phyloP scores from a whole-genome alignment of 2,329 filamentous ascomycete genomes.

The Penicillium sp. region DNA sequence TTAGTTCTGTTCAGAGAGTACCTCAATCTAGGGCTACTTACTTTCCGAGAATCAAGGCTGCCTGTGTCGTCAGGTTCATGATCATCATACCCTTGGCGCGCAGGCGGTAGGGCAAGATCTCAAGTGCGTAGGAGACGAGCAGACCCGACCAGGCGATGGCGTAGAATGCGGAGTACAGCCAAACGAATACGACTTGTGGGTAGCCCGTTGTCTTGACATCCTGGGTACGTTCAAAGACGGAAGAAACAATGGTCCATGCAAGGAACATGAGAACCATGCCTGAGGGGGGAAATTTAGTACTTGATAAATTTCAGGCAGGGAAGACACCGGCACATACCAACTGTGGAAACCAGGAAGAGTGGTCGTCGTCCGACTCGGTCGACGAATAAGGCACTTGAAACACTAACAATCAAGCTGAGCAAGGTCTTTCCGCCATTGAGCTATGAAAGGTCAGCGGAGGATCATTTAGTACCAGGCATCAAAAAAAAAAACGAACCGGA shows the following conservation, averaged over 20 bases:
- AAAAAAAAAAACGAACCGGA: conserved; percentile 39
- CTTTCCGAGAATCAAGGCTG: conserved; percentile 61
- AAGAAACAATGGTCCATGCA: conserved; percentile 52
- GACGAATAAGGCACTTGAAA: conserved; percentile 56
- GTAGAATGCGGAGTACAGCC: conserved; percentile 33
- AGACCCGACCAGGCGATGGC: conserved; percentile 31
- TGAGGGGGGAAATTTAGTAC: background rate
- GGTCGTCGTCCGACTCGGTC: conserved; percentile 58
- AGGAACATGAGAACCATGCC: conserved; percentile 48
- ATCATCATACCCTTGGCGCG: conserved; percentile 45
- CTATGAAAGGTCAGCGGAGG: conserved; percentile 31
- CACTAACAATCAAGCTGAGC: conserved; percentile 58
- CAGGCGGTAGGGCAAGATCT: conserved; percentile 39
- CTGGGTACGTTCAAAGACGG: conserved; percentile 45
- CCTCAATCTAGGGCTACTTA: conserved; percentile 35
- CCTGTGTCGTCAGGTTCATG: conserved; percentile 51
- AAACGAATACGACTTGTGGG: conserved; percentile 24
- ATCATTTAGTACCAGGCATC: background rate
- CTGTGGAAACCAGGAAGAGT: conserved; percentile 51
- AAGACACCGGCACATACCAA: conserved; percentile 18
- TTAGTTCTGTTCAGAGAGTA: background rate
- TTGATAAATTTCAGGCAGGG: background rate
- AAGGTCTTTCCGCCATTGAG: conserved; percentile 59
- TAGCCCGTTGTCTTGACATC: conserved; percentile 19
- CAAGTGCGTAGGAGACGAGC: conserved; percentile 28